Evolutionary conservation across 805 yeast species (phyloP).

Genomic region (Teunomyces pallodes): DNA sequence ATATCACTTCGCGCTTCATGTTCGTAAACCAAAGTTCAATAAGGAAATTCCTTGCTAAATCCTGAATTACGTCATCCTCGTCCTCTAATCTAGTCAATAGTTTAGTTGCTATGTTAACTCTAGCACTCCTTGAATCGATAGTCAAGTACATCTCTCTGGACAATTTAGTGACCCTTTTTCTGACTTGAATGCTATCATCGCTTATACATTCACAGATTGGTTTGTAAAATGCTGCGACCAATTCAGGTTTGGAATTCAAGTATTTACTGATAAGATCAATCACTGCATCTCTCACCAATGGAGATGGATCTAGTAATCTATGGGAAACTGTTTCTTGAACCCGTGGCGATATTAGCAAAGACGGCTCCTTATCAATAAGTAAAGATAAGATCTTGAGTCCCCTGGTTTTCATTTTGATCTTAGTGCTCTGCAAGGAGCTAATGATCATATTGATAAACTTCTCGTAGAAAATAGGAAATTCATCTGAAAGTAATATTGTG

Average conservation of each 20-base stretch:
- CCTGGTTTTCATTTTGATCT: conserved; percentile 40
- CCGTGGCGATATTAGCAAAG: conserved; percentile 46
- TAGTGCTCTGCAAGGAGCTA: conserved; percentile 25
- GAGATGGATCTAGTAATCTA: conserved; percentile 57
- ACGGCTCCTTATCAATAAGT: conserved; percentile 52
- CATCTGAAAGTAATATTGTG: conserved; percentile 24
- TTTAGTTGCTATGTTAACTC: conserved; percentile 46
- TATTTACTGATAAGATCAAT: conserved; percentile 61
- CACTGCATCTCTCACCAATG: conserved; percentile 74
- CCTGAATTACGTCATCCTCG: conserved; percentile 56
- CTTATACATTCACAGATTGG: conserved; percentile 47
- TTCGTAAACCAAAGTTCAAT: conserved; percentile 21
- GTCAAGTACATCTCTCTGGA: conserved; percentile 46
- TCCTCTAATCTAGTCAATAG: conserved; percentile 61
- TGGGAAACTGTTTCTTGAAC: conserved; percentile 53
- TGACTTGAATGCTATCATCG: conserved; percentile 64
- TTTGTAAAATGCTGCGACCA: conserved; percentile 47
- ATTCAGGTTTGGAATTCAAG: conserved; percentile 41
- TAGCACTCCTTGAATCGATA: conserved; percentile 27
- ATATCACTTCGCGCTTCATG: background rate
- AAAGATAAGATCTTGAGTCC: conserved; percentile 64
- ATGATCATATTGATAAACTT: conserved; percentile 51
- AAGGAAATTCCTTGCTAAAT: conserved; percentile 37
- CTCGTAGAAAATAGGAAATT: conserved; percentile 45
- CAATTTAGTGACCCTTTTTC: conserved; percentile 59